Conservation (phyloP, 2,329 filamentous ascomycete species). For the Aspergillus thermomutatus region DNA sequence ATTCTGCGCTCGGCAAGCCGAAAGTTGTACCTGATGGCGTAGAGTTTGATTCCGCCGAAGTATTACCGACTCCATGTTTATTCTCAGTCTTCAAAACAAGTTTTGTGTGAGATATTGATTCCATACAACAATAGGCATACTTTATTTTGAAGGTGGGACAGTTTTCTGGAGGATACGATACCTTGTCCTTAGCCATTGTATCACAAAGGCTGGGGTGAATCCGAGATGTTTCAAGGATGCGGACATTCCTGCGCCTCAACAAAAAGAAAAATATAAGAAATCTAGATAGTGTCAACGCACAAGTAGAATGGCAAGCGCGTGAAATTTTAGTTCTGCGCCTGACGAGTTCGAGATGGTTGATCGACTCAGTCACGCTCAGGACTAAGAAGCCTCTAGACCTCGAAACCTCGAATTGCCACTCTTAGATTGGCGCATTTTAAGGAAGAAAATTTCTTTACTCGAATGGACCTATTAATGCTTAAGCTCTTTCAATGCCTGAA, state of each 20-base stretch:
- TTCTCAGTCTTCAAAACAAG: neutral
- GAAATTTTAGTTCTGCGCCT: neutral
- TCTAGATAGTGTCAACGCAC: neutral
- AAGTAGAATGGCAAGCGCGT: neutral
- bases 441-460: neutral
- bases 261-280: neutral
- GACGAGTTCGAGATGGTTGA: neutral
- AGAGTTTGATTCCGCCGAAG: neutral
- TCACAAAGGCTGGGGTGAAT: too few species aligned
- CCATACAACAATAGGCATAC: neutral
- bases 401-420: neutral
- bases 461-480: neutral
- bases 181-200: too few species aligned
- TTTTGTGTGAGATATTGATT: neutral
- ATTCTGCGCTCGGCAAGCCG: neutral
- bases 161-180: too few species aligned
- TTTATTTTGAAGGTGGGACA: neutral
- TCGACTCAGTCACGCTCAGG: neutral
- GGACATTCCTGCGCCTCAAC: neutral
- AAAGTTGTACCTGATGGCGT: neutral
- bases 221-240: too few species aligned
- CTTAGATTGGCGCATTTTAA: too few species aligned
- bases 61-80: neutral
- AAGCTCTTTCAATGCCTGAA: neutral
- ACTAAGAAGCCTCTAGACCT: neutral